phyloP scores from a whole-genome alignment of 345 rosid genomes.

The Pistacia vera region DNA sequence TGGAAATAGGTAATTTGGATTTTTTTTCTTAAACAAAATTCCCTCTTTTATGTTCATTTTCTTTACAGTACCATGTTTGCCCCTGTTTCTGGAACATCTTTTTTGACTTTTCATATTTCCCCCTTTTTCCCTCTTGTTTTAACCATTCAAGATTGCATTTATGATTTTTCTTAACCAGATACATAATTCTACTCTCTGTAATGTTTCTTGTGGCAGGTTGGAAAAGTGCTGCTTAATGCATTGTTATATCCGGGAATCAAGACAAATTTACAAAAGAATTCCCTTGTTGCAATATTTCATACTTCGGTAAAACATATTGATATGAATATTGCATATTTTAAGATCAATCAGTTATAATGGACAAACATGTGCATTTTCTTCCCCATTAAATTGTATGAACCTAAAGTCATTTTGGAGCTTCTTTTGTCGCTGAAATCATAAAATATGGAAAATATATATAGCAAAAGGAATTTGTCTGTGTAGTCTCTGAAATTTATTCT shows the following conservation, averaged over 20 bases:
- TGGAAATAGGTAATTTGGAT: neutral
- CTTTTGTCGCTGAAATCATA: neutral
- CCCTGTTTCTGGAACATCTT: constrained; percentile 4
- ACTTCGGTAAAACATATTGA: constrained; percentile 57
- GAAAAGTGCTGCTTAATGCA: constrained; percentile 86
- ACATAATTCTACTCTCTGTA: constrained; percentile 12
- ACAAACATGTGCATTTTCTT: neutral
- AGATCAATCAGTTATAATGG: neutral
- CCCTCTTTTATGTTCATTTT: neutral
- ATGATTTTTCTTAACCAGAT: neutral
- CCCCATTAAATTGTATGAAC: neutral
- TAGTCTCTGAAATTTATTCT: neutral
- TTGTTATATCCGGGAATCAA: constrained; percentile 85
- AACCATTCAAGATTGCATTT: neutral
- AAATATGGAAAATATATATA: neutral
- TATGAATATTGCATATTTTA: neutral
- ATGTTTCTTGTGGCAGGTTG: constrained; percentile 53
- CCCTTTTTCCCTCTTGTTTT: constrained; percentile 2
- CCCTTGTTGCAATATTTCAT: constrained; percentile 90
- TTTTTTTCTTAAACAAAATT: neutral
- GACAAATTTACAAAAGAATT: constrained; percentile 74
- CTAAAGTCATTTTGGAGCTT: neutral
- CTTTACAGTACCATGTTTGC: neutral
- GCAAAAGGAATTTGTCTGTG: neutral
- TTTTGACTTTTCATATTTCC: neutral